Evolutionary conservation across 768 basidiomycete genomes (phyloP), one percentile per base, ranked within the genome.

Genomic region (Lentinus brumalis): DNA sequence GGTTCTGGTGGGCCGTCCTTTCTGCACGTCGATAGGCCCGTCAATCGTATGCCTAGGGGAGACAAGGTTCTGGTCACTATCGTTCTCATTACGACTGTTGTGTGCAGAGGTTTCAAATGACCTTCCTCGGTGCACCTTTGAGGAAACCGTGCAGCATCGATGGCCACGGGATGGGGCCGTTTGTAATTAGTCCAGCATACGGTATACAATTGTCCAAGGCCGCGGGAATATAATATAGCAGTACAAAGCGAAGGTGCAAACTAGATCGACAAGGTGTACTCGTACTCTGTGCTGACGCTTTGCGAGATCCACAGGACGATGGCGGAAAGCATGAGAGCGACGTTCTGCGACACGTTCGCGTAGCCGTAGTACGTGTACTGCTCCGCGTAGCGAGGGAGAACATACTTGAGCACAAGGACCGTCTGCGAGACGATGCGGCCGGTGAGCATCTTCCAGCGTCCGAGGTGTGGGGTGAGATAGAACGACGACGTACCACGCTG

Each of bases 331-430:
- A 92, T 91, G 59, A 92, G 79, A 4, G 86, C 84, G 14, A 91
- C 86, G 70, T 94, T 96, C 79, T 97, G 95, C 10, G 89, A 88
- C n/a, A 98, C 94, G 73, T 94, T 96, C 49, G 94, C 93, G 63
- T 94, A 92, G 21, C 96, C 96, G 72, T 95, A 98, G 74, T 94
- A 96, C 26, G 84, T 83, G 75, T 86, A 95, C 70, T 87, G 86
- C 60, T 90, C 86, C 0, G 83, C 73, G 69, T 91, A 93, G 31
- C 79, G 81, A 5, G 84, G 79, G 40, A 98, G 74, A 66, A 95
- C 72, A 70, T 98, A 98, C 74, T 98, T 98, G 70, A 98, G 80
- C 55, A 98, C 86, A 38, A 96, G 79, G 10, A 97, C 81, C 14
- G 91, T 89, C 96, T 98, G 71, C 1, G 35, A 14, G 42, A 55